Percentiles rank a stretch among this genome's conserved stretches.
Conservation (phyloP, 1,284 basidiomycete genomes). For the Pascua sp. region DNA sequence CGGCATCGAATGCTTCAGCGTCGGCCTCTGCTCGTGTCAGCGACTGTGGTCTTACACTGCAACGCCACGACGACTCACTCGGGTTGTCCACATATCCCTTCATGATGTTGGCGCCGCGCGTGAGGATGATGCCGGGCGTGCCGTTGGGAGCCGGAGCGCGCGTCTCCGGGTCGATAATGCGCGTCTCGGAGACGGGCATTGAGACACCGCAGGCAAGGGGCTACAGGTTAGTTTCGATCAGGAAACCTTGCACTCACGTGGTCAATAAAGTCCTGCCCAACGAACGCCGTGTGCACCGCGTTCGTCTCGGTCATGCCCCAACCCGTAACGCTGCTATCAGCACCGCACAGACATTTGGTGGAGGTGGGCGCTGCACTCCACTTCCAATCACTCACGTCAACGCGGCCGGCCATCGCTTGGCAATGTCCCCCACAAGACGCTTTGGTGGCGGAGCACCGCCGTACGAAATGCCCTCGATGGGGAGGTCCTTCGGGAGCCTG, state of each 20-base stretch:
- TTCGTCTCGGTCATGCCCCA: slow-evolving; percentile 47
- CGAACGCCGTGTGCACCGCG: slow-evolving; percentile 34
- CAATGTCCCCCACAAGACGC: slow-evolving; percentile 33
- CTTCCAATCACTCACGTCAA: not conserved
- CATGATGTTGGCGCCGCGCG: slow-evolving; percentile 39
- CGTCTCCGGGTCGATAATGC: slow-evolving; percentile 33
- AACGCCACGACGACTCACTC: slow-evolving; percentile 16
- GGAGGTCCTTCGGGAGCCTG: slow-evolving; percentile 23
- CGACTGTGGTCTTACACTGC: not conserved
- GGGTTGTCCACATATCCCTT: slow-evolving; percentile 34
- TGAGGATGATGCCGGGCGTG: slow-evolving; percentile 26
- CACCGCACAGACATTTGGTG: not conserved
- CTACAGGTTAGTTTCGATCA: not conserved
- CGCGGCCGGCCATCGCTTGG: slow-evolving; percentile 30
- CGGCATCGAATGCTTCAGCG: slow-evolving; percentile 17
- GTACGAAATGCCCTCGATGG: slow-evolving; percentile 38
- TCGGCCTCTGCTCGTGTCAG: slow-evolving; percentile 8
- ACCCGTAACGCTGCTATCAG: slow-evolving; percentile 22
- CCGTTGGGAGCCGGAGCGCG: slow-evolving; percentile 18
- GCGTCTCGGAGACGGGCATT: slow-evolving; percentile 32
- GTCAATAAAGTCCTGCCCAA: slow-evolving; percentile 34
- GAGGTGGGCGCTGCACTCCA: not conserved
- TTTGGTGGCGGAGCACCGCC: slow-evolving; percentile 43
- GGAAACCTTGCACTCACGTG: not conserved
- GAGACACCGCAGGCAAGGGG: slow-evolving; percentile 16